phyloP scores from a whole-genome alignment of 2,329 filamentous ascomycete species.

The Aschersonia sp. region DNA sequence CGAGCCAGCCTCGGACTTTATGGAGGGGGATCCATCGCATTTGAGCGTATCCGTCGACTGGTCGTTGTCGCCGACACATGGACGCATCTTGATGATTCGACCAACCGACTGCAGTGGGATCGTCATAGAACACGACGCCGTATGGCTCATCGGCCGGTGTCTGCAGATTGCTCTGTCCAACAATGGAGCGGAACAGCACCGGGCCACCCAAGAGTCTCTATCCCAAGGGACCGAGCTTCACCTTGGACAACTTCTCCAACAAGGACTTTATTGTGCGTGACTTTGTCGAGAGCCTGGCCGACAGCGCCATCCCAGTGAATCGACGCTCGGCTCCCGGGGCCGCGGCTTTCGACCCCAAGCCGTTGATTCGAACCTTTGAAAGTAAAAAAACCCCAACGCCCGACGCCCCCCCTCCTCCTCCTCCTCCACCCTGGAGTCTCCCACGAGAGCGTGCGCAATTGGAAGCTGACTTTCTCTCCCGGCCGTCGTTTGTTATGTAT shows the following conservation, averaged over 20 bases:
- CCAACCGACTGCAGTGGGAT: no score
- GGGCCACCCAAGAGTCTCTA: conserved; percentile 50
- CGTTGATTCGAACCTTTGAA: conserved; percentile 90
- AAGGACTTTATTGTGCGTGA: conserved; percentile 97
- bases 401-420: not conserved
- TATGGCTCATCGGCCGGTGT: conserved; percentile 7
- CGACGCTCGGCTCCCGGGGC: conserved; percentile 59
- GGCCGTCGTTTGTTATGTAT: not conserved
- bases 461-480: not conserved
- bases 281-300: conserved; percentile 86
- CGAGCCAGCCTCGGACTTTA: no score
- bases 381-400: conserved; percentile 23
- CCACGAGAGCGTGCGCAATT: not conserved
- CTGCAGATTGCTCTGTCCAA: conserved; percentile 8
- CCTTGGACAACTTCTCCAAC: conserved; percentile 72
- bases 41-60: no score
- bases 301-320: conserved; percentile 63
- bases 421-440: no score
- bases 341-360: conserved; percentile 79
- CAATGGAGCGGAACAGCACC: conserved; percentile 28
- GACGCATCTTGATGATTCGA: no score
- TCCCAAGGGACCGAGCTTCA: conserved; percentile 68
- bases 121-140: conserved; percentile 5
- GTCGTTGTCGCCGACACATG: no score
- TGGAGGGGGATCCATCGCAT: no score